Evolutionary conservation across 768 basidiomycete genomes (phyloP), one percentile per base, ranked within the genome.

Genomic region (Gymnopilus junonius): DNA sequence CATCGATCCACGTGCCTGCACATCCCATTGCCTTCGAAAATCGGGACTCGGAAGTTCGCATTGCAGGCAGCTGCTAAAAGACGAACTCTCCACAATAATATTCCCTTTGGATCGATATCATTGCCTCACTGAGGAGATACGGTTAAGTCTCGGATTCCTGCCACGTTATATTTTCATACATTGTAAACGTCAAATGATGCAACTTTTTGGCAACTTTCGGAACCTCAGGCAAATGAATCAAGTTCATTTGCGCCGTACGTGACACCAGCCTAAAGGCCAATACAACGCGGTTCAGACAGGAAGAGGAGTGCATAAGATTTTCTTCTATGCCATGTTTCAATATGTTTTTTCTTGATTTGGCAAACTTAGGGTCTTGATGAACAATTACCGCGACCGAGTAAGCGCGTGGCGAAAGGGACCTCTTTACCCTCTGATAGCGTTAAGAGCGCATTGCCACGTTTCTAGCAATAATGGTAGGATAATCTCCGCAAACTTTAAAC

Each of bases 1-100:
- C 66, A 66, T 66, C 61, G 66, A 68, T 67, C 64, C 70, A 69
- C 70, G 70, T 67, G 67, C 39, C 51, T 21, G 29, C 20, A 34
- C 8, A 32, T 27, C 43, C 25, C 34, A 42, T 34, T 34, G 27
- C 8, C 45, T n/a, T n/a, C n/a, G n/a, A n/a, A n/a, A n/a, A n/a
- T n/a, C n/a, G n/a, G n/a, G n/a, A n/a, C n/a, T n/a, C n/a, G n/a
- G n/a, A n/a, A n/a, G n/a, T n/a, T n/a, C n/a, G n/a, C n/a, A n/a
- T n/a, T n/a, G n/a, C n/a, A n/a, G n/a, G n/a, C n/a, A n/a, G n/a
- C n/a, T n/a, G n/a, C n/a, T n/a, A n/a, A n/a, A n/a, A n/a, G n/a
- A n/a, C n/a, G n/a, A n/a, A n/a, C n/a, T n/a, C n/a, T 56, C 42
- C 39, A 23, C 34, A 40, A 32, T n/a, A 21, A 15, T 37, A 27